phyloP scores from a whole-genome alignment of 78 protist species.

The Dictyostelium discoideum region DNA sequence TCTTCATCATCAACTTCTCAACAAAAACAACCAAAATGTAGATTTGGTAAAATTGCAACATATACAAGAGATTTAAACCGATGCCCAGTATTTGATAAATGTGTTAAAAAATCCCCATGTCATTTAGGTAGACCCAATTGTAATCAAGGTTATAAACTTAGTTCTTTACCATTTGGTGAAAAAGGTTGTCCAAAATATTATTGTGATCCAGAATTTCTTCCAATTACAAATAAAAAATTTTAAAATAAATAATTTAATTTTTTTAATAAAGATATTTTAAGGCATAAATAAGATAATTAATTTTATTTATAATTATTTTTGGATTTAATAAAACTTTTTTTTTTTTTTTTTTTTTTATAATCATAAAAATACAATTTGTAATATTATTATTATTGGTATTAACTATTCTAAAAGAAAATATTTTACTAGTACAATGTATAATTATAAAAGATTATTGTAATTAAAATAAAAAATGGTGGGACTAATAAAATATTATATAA shows the following conservation, averaged over 20 bases:
- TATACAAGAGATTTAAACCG: not conserved
- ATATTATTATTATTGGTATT: too few species aligned
- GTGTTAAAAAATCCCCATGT: constrained; percentile 32
- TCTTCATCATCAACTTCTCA: too few species aligned
- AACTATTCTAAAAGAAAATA: not conserved
- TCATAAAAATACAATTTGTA: not conserved
- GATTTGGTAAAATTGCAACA: not conserved
- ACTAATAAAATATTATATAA: constrained; percentile 5
- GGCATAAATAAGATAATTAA: too few species aligned
- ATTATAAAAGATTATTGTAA: not conserved
- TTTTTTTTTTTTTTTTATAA: too few species aligned
- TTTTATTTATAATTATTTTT: too few species aligned
- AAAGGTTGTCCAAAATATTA: constrained; percentile 9
- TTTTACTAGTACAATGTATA: not conserved
- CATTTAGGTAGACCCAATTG: not conserved
- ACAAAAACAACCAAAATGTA: not conserved
- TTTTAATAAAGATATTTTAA: too few species aligned
- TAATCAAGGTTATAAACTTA: not conserved
- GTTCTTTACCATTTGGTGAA: not conserved
- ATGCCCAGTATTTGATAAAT: constrained; percentile 1
- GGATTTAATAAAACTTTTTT: not conserved
- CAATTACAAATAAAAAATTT: not conserved
- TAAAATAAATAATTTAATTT: too few species aligned
- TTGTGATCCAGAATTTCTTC: constrained; percentile 36
- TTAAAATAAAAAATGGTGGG: constrained; percentile 20